These are phyloP conservation scores for Sarcodon sp. DNA, from an alignment of 768 basidiomycete genomes.

Conservation along the genomic window DNA sequence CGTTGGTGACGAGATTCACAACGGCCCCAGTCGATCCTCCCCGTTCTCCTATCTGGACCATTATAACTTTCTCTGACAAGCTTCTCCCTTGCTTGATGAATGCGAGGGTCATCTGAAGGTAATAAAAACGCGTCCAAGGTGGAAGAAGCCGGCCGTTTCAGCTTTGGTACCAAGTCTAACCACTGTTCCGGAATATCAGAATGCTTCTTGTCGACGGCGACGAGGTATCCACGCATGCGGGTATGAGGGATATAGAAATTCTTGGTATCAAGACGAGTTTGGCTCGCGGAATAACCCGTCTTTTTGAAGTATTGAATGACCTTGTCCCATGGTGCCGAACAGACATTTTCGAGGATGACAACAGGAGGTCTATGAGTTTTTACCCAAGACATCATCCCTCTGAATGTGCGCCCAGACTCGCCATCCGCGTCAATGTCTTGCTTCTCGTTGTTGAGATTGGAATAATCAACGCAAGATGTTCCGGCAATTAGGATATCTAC, in stretches of 20 bases:
- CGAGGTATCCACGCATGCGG: conserved; percentile 77
- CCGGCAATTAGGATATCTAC: conserved; percentile 88
- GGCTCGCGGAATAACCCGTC: conserved; percentile 64
- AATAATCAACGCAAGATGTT: conserved; percentile 95
- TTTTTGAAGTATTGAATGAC: conserved; percentile 69
- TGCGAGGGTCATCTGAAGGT: conserved; percentile 81
- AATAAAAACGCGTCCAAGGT: conserved; percentile 89
- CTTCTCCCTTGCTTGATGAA: conserved; percentile 79
- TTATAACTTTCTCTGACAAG: conserved; percentile 60
- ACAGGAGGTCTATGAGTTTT: conserved; percentile 74
- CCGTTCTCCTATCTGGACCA: conserved; percentile 51
- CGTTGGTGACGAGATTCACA: conserved; percentile 90
- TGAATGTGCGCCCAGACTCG: conserved; percentile 88
- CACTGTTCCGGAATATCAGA: conserved; percentile 57
- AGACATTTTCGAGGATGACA: conserved; percentile 94
- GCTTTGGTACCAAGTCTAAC: conserved; percentile 46
- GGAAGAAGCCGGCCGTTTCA: conserved; percentile 78
- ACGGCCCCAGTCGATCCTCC: conserved; percentile 80
- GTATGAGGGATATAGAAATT: conserved; percentile 93
- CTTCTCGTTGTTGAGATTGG: conserved; percentile 88
- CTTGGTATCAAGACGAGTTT: conserved; percentile 69
- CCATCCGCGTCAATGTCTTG: conserved; percentile 84
- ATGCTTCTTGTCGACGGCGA: conserved; percentile 58
- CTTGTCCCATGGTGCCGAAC: conserved; percentile 73
- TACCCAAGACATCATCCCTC: conserved; percentile 93